phyloP scores from a whole-genome alignment of 2,329 filamentous ascomycete species.

The Myotisia sp. region DNA sequence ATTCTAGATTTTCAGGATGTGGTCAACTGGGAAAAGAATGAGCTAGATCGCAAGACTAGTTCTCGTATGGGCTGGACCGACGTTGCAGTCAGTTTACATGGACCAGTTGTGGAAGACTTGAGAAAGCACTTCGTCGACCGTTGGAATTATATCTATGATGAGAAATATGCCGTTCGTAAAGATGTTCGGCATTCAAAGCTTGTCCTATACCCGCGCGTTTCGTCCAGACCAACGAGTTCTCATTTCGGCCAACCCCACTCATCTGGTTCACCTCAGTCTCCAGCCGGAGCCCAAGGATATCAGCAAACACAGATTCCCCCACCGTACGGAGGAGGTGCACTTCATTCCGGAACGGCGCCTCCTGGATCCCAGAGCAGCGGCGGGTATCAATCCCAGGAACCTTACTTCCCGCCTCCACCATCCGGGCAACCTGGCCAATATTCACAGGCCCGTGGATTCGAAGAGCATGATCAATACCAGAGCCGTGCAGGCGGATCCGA shows the following conservation, averaged over 20 bases:
- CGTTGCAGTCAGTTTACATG: constrained; percentile 79
- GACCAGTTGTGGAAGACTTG: constrained; percentile 82
- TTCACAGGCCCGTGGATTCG: constrained; percentile 22
- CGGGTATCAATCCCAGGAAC: constrained; percentile 11
- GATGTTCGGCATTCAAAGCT: constrained; percentile 36
- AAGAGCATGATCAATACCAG: constrained; percentile 22
- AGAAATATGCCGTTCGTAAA: constrained; percentile 57
- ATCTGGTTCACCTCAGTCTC: not conserved
- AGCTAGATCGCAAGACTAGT: constrained; percentile 77
- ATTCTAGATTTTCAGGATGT: constrained; percentile 93
- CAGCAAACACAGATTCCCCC: no score
- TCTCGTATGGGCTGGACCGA: constrained; percentile 99
- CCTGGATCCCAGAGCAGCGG: not conserved
- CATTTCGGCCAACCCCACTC: no score
- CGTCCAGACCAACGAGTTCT: constrained; percentile 11
- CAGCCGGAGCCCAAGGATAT: constrained; percentile 1
- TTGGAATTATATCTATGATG: constrained; percentile 84
- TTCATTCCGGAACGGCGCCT: not conserved
- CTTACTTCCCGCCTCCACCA: constrained; percentile 32
- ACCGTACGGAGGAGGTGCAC: no score
- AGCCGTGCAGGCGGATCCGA: constrained; percentile 22
- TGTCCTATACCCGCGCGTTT: constrained; percentile 21
- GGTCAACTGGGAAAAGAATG: constrained; percentile 81
- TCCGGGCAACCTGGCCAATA: constrained; percentile 21
- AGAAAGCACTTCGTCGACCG: constrained; percentile 87